Conservation (phyloP, 2,329 filamentous ascomycete genomes). For the Alternaria gansuensis region DNA sequence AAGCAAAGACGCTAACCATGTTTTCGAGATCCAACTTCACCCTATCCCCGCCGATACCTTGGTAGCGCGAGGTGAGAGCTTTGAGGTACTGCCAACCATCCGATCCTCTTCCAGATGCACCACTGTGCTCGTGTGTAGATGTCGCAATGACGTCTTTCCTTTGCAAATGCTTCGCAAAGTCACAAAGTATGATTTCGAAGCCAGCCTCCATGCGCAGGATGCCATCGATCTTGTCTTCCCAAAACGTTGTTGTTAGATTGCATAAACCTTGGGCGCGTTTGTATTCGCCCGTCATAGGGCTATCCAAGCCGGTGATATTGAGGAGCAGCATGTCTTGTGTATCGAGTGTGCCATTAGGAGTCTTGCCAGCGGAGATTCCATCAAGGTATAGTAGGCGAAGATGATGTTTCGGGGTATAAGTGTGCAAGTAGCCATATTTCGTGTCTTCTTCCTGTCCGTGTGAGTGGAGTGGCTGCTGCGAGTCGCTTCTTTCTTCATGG, state of each 20-base stretch:
- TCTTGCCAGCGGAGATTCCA: conserved; percentile 74
- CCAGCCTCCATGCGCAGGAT: conserved; percentile 74
- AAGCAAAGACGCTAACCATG: conserved; percentile 60
- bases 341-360: conserved; percentile 71
- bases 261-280: conserved; percentile 67
- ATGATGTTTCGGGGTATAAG: conserved; percentile 66
- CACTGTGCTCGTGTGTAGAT: background rate
- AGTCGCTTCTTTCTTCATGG: conserved; percentile 5
- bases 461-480: conserved; percentile 16
- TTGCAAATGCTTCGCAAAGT: conserved; percentile 61
- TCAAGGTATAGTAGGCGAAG: conserved; percentile 73
- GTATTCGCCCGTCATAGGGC: conserved; percentile 57
- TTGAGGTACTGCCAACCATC: conserved; percentile 50
- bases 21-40: conserved; percentile 59
- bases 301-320: conserved; percentile 38
- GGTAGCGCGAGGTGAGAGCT: conserved; percentile 55
- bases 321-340: conserved; percentile 70
- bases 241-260: conserved; percentile 60
- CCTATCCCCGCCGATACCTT: conserved; percentile 56
- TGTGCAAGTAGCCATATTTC: conserved; percentile 68
- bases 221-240: conserved; percentile 66
- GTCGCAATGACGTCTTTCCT: conserved; percentile 27
- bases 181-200: conserved; percentile 74
- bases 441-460: background rate
- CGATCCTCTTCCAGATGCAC: conserved; percentile 11